A percentile compares a stretch with the other conserved stretches of the same genome.
These are phyloP conservation scores for Crepidotus variabilis DNA, from an alignment of 768 basidiomycete genomes.

Conservation along the genomic window DNA sequence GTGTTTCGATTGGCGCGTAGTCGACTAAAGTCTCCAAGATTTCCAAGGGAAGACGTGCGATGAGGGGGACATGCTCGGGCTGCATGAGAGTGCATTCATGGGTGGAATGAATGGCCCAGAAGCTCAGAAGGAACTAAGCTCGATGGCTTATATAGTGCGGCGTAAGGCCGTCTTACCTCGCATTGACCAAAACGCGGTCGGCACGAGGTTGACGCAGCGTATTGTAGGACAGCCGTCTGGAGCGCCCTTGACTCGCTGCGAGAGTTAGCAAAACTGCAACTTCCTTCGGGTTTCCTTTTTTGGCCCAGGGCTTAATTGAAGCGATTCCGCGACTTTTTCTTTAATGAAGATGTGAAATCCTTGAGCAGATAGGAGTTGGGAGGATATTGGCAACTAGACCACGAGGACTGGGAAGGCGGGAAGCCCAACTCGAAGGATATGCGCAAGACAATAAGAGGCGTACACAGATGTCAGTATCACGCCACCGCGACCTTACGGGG, in stretches of 20 bases:
- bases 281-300: background rate
- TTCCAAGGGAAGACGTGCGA: conserved; percentile 30
- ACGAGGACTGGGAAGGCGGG: conserved; percentile 5
- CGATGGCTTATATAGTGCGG: background rate
- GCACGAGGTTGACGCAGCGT: conserved; percentile 15
- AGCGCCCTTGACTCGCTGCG: background rate
- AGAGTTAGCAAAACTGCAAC: background rate
- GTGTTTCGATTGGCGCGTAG: conserved; percentile 20
- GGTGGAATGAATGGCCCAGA: background rate
- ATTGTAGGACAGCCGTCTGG: conserved; percentile 4
- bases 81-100: conserved; percentile 11
- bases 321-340: background rate
- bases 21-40: conserved; percentile 31
- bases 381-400: conserved; percentile 5
- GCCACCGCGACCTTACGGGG: conserved; percentile 24
- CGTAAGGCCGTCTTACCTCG: conserved; percentile 5
- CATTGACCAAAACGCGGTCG: conserved; percentile 10
- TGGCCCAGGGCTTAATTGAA: background rate
- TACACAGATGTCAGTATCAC: conserved; percentile 15
- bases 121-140: conserved; percentile 8
- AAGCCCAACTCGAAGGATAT: conserved; percentile 16
- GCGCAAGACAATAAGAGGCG: conserved; percentile 20
- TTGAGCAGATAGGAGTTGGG: conserved; percentile 5
- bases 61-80: conserved; percentile 17
- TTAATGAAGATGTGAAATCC: background rate